Conservation (phyloP, 768 basidiomycete species). For the Tulasnella sp. region DNA sequence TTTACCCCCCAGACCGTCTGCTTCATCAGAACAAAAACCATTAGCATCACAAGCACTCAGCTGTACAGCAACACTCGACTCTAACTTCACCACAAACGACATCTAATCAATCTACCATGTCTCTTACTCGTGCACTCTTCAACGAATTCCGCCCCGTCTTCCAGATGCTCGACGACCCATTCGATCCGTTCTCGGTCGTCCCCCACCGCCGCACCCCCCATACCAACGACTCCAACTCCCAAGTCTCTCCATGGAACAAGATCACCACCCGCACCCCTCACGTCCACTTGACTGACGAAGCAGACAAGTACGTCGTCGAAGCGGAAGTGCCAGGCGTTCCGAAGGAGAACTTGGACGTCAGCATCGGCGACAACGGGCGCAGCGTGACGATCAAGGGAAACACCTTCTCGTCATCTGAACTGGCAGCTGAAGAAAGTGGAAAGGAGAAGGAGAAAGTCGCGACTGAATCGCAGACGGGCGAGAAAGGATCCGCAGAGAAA, state of each 20-base stretch:
- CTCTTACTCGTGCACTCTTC: constrained; percentile 5
- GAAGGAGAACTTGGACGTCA: constrained; percentile 20
- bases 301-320: constrained; percentile 16
- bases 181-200: background rate
- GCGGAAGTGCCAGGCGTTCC: constrained; percentile 23
- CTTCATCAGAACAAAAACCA: background rate
- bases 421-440: background rate
- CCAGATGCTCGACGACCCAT: constrained; percentile 16
- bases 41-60: background rate
- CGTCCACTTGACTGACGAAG: constrained; percentile 15
- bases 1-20: background rate
- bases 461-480: background rate
- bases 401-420: background rate
- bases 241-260: background rate
- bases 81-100: background rate
- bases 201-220: background rate
- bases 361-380: constrained; percentile 18
- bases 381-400: constrained; percentile 20
- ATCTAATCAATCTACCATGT: constrained; percentile 1
- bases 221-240: background rate
- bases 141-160: constrained; percentile 22
- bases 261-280: background rate
- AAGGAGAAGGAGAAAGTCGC: background rate
- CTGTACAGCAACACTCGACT: background rate
- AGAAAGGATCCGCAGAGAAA: background rate